Base-by-base conservation (phyloP, 208 protist species). In the Tritrichomonas foetus region DNA sequence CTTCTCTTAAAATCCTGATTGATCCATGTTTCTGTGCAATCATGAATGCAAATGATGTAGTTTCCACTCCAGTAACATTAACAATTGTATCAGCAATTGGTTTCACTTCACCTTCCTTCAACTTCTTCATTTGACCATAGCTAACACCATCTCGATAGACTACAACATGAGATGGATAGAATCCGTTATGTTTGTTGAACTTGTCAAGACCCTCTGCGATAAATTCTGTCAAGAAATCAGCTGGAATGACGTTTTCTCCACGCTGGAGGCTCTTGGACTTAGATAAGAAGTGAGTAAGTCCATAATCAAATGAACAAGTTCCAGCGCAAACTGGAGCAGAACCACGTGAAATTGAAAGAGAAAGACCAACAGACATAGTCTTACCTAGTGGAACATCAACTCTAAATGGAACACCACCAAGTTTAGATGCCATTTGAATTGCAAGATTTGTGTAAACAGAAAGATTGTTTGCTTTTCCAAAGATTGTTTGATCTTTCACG, bases 91-190 rank as follows among this genome's bases (percentile, higher is more conserved):
- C 47, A 9, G 13, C 20, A 39, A 89, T 89, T 25, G 27, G 5
- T 39, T 53, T 57, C 1, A 47, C 39, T 50, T 89, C 78, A 53
- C 39, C 13, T 36, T 89, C 47, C 47, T 89, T 89, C 3, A 89
- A 14, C 16, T 89, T 30, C 57, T 41, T 41, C 78, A 89, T 89
- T 50, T 55, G 44, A 9, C 47, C 78, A 39, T 89, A 89, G 0
- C 27, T 53, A 89, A 89, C 78, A 39, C 78, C 78, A 47, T 89
- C 78, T 41, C 78, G 44, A 39, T 89, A 89, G 20, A 89, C 78
- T 14, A 89, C 39, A 27, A 89, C 57, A n/a, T 36, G 25, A 2
- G 33, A 8, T 57, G 78, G 78, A 16, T 33, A 44, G 33, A 33
- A 41, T 20, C 47, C 47, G 14, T 13, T 89, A 0, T 20, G 25